Conservation (phyloP, 345 rosid species). For the Eucalyptus erythrocorys region DNA sequence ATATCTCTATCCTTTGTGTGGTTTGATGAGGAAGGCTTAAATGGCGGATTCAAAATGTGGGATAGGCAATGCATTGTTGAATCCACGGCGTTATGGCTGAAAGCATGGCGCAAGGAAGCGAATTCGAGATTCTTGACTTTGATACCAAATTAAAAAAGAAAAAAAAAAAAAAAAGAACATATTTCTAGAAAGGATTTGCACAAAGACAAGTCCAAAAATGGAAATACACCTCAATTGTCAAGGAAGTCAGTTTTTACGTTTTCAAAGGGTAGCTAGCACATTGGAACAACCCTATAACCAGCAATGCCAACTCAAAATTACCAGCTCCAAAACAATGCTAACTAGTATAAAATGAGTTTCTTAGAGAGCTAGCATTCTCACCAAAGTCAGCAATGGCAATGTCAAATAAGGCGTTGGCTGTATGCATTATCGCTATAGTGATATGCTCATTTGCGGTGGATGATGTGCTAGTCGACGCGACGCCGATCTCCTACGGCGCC, state of each 20-base stretch:
- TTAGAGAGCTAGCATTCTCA: background rate
- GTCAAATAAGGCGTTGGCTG: background rate
- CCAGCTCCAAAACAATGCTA: background rate
- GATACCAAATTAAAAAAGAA: background rate
- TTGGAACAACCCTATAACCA: background rate
- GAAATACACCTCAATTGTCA: background rate
- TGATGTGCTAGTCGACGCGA: background rate
- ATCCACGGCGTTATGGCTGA: too few relatives aligned
- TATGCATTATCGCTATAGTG: background rate
- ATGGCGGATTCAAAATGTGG: too few relatives aligned
- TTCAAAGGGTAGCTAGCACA: background rate
- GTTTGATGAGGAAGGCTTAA: too few relatives aligned
- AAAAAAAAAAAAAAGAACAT: too few relatives aligned
- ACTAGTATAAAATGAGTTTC: background rate
- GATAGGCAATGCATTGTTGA: too few relatives aligned
- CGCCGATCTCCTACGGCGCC: background rate
- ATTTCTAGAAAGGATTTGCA: too few relatives aligned
- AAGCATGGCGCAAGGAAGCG: too few relatives aligned
- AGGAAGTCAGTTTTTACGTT: background rate
- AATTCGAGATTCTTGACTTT: background rate
- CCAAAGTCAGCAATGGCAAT: background rate
- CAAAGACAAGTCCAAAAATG: background rate
- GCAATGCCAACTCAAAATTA: background rate
- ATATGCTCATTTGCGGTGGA: background rate
- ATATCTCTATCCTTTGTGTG: too few relatives aligned